These are phyloP conservation scores for grape (Vitis vinifera) DNA, from an alignment of 164 flowering plant species.

Conservation along the genomic window DNA sequence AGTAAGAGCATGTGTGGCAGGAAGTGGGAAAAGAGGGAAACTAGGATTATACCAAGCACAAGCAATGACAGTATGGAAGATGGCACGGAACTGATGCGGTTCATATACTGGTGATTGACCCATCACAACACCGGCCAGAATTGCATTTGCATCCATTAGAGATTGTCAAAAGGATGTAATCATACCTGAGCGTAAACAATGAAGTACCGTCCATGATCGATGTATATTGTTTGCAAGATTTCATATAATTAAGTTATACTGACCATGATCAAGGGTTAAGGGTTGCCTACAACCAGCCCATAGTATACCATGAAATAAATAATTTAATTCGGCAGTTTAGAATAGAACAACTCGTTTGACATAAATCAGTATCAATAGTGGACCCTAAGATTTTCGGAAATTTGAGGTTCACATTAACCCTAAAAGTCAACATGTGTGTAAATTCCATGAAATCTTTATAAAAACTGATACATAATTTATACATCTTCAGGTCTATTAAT, in stretches of 20 bases:
- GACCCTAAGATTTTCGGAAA: too few relatives aligned
- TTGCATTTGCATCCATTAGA: slow-evolving; percentile 40
- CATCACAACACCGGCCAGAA: slow-evolving; percentile 91
- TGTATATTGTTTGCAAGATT: neutral
- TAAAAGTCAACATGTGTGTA: too few relatives aligned
- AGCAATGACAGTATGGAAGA: slow-evolving; percentile 77
- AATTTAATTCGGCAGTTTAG: neutral
- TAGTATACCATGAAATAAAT: slow-evolving; percentile 60
- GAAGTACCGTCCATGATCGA: slow-evolving; percentile 70
- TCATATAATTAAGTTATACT: too few relatives aligned
- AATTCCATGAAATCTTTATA: too few relatives aligned
- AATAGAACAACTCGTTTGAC: too few relatives aligned
- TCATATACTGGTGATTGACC: slow-evolving; percentile 69
- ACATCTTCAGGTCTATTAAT: too few relatives aligned
- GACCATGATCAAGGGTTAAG: too few relatives aligned
- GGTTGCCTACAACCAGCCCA: slow-evolving; percentile 38
- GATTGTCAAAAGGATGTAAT: neutral
- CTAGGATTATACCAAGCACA: slow-evolving; percentile 58
- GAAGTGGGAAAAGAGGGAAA: neutral
- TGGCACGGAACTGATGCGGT: slow-evolving; percentile 84
- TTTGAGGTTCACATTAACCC: too few relatives aligned
- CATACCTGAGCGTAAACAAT: neutral
- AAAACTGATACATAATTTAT: too few relatives aligned
- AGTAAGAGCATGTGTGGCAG: neutral
- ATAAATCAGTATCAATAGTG: too few relatives aligned